These are phyloP conservation scores for Coniella vitis DNA, from an alignment of 2,329 filamentous ascomycete genomes.

Conservation along the genomic window DNA sequence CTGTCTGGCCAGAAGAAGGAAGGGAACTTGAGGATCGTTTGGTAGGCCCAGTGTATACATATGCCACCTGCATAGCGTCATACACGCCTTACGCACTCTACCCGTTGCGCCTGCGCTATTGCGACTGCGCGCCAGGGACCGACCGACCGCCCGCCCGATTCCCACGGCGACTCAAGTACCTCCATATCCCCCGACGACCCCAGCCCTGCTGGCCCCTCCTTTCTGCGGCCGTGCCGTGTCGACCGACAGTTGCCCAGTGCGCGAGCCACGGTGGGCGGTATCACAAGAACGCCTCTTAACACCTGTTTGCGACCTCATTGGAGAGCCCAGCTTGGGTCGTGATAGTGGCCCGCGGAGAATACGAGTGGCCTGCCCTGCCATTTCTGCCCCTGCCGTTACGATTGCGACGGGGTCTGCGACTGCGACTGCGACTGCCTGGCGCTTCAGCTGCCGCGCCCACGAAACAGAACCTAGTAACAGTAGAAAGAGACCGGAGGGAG, in stretches of 20 bases:
- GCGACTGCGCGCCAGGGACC: not conserved
- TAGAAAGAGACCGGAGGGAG: too few relatives aligned
- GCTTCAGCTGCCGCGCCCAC: conserved; percentile 7
- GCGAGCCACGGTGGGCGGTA: conserved; percentile 20
- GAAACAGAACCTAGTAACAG: too few relatives aligned
- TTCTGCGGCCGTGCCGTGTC: conserved; percentile 4
- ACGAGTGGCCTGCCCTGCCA: conserved; percentile 26
- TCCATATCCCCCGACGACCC: conserved; percentile 1
- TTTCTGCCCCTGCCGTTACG: conserved; percentile 1
- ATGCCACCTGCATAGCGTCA: too few relatives aligned
- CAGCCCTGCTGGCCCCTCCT: conserved; percentile 2
- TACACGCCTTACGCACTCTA: not conserved
- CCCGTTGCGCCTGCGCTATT: not conserved
- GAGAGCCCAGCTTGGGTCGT: conserved; percentile 18
- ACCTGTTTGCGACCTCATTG: conserved; percentile 27
- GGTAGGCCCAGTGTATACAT: not conserved
- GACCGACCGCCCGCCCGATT: conserved; percentile 1
- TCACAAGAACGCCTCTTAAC: conserved; percentile 27
- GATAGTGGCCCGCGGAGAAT: conserved; percentile 23
- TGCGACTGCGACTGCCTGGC: conserved; percentile 18
- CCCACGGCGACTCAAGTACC: conserved; percentile 3
- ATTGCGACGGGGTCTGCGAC: not conserved
- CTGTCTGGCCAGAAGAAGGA: too few relatives aligned
- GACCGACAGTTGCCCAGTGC: conserved; percentile 10
- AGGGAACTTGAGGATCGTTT: too few relatives aligned